A percentile compares a stretch with the other conserved stretches of the same genome.
phyloP scores from a whole-genome alignment of 78 protist species.

The Monosiga brevicollis region DNA sequence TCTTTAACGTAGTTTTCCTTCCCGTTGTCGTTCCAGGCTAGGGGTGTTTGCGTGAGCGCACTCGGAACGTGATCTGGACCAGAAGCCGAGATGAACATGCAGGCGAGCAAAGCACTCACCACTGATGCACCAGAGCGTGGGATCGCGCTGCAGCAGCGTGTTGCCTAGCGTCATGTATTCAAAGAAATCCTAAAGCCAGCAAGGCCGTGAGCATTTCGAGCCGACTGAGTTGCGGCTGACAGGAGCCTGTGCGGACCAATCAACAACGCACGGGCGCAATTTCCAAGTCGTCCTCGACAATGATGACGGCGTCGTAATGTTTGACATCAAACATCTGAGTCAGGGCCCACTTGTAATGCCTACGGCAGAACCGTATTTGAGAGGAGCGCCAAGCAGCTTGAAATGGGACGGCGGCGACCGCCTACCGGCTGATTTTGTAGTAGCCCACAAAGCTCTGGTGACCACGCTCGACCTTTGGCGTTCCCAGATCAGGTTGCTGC shows the following conservation, averaged over 20 bases:
- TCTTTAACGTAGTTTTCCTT: background rate
- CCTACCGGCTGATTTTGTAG: slow-evolving; percentile 27
- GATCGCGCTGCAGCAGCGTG: too few relatives aligned
- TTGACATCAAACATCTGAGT: slow-evolving; percentile 8
- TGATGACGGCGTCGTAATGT: slow-evolving; percentile 20
- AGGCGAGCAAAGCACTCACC: too few relatives aligned
- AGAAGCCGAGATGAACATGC: background rate
- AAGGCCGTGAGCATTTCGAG: too few relatives aligned
- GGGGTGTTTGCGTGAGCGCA: slow-evolving; percentile 32
- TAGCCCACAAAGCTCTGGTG: background rate
- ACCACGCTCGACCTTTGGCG: background rate
- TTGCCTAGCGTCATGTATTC: too few relatives aligned
- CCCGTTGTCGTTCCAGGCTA: slow-evolving; percentile 73
- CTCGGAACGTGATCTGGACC: background rate
- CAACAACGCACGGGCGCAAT: too few relatives aligned
- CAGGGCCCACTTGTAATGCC: slow-evolving; percentile 39
- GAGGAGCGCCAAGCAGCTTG: too few relatives aligned
- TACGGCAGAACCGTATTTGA: too few relatives aligned
- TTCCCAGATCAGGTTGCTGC: background rate
- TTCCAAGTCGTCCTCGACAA: slow-evolving; percentile 46
- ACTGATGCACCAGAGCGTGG: too few relatives aligned
- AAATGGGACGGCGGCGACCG: too few relatives aligned
- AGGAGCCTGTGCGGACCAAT: too few relatives aligned
- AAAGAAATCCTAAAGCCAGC: too few relatives aligned
- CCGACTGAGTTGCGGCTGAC: too few relatives aligned